Evolutionary conservation across 2,329 filamentous ascomycete genomes (phyloP).

Genomic region (Pseudocercospora ulei): DNA sequence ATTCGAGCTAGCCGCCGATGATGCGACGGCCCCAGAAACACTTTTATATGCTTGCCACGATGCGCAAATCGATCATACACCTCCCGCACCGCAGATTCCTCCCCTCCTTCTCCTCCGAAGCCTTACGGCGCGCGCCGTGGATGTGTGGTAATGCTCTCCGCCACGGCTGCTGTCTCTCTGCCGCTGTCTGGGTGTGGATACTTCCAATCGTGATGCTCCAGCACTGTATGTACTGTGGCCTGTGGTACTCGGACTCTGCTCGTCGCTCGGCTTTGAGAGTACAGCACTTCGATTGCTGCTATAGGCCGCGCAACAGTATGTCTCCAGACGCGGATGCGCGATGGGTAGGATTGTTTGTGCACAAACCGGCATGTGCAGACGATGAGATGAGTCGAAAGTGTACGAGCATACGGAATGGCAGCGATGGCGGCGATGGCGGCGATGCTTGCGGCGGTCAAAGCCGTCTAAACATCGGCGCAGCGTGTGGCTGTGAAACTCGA

Average conservation of each 20-base stretch:
- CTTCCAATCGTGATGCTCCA: background rate
- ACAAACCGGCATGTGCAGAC: background rate
- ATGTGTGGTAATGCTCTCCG: constrained; percentile 11
- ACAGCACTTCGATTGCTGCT: background rate
- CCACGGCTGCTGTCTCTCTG: constrained; percentile 15
- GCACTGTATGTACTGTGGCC: background rate
- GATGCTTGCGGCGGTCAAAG: constrained; percentile 7
- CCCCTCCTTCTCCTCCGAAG: constrained; percentile 17
- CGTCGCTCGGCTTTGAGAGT: background rate
- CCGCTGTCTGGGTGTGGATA: background rate
- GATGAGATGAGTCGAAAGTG: background rate
- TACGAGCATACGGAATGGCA: background rate
- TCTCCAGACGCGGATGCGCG: background rate
- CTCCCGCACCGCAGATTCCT: constrained; percentile 3
- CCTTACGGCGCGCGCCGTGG: constrained; percentile 19
- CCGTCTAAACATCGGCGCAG: constrained; percentile 8
- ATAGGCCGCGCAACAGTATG: too few relatives aligned
- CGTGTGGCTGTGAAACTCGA: constrained; percentile 13
- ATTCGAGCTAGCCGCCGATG: constrained; percentile 20
- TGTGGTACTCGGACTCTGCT: background rate
- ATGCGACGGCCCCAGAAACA: constrained; percentile 14
- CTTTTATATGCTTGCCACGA: background rate
- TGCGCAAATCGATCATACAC: constrained; percentile 4
- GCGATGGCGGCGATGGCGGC: background rate
- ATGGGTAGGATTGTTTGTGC: too few relatives aligned